Percentiles rank a stretch among this genome's conserved stretches.
These are phyloP conservation scores for Russula abietina DNA, from an alignment of 768 basidiomycete genomes.

Conservation along the genomic window DNA sequence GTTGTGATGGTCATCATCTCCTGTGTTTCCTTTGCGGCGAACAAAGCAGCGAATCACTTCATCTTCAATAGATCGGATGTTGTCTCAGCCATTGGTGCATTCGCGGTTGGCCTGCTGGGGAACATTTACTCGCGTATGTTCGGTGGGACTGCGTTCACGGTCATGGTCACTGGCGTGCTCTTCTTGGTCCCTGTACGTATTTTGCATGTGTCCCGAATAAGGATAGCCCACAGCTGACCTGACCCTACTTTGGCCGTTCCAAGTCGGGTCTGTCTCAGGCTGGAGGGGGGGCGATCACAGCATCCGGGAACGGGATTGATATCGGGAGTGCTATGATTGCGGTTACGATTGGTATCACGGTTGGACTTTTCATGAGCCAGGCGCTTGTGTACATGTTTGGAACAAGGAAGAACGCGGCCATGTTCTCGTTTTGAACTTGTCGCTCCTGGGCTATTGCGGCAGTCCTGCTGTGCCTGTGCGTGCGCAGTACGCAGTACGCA, in stretches of 20 bases:
- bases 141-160: constrained; percentile 83
- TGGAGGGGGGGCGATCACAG: constrained; percentile 61
- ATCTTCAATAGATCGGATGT: constrained; percentile 82
- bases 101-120: constrained; percentile 71
- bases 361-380: constrained; percentile 84
- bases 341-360: constrained; percentile 88
- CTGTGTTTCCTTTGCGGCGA: constrained; percentile 70
- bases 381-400: constrained; percentile 85
- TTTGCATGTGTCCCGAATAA: neutral
- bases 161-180: constrained; percentile 84
- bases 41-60: constrained; percentile 77
- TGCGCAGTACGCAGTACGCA: no score
- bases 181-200: constrained; percentile 75
- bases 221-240: constrained; percentile 6
- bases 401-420: constrained; percentile 72
- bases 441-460: neutral
- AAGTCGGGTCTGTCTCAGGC: constrained; percentile 83
- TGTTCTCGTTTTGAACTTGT: constrained; percentile 65
- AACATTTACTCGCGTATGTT: constrained; percentile 78
- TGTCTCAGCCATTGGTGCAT: constrained; percentile 80
- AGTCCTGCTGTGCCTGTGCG: neutral
- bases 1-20: constrained; percentile 82
- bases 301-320: constrained; percentile 74
- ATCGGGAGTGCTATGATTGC: constrained; percentile 84
- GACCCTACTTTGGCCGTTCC: neutral